These are phyloP conservation scores for Monascus ruber DNA, from an alignment of 2,329 filamentous ascomycete genomes.

Conservation along the genomic window DNA sequence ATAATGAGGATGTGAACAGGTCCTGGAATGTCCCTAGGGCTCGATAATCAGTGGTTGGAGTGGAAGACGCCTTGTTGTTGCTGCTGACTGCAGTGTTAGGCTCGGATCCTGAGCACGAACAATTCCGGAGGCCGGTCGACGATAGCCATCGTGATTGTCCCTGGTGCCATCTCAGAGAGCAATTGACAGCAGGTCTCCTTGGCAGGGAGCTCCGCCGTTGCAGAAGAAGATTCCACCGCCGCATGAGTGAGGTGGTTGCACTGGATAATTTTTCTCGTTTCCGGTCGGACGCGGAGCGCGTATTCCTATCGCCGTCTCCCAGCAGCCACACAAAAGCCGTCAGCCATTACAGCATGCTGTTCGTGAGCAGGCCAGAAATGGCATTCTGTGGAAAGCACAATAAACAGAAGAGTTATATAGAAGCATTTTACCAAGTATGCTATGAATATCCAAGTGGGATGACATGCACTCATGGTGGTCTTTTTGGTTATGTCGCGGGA, in stretches of 20 bases:
- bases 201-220: conserved; percentile 6
- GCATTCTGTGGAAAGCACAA: too few relatives aligned
- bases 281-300: not conserved
- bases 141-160: conserved; percentile 11
- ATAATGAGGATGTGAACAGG: conserved; percentile 66
- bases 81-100: conserved; percentile 3
- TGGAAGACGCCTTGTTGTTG: conserved; percentile 16
- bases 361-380: too few relatives aligned
- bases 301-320: not conserved
- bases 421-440: too few relatives aligned
- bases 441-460: too few relatives aligned
- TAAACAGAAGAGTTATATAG: too few relatives aligned
- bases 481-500: too few relatives aligned
- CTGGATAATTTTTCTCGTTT: not conserved
- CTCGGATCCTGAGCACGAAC: conserved; percentile 18
- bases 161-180: conserved; percentile 1
- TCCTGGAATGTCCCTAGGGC: conserved; percentile 47
- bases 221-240: conserved; percentile 5
- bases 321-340: too few relatives aligned
- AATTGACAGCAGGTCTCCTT: conserved; percentile 1
- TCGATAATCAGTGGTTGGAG: conserved; percentile 39
- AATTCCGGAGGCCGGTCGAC: conserved; percentile 11
- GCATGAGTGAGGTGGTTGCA: conserved; percentile 3
- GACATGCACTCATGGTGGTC: too few relatives aligned
- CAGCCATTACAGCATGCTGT: too few relatives aligned